Evolutionary conservation across 768 basidiomycete species (phyloP).

Genomic region (Xerocomellus intermedius): DNA sequence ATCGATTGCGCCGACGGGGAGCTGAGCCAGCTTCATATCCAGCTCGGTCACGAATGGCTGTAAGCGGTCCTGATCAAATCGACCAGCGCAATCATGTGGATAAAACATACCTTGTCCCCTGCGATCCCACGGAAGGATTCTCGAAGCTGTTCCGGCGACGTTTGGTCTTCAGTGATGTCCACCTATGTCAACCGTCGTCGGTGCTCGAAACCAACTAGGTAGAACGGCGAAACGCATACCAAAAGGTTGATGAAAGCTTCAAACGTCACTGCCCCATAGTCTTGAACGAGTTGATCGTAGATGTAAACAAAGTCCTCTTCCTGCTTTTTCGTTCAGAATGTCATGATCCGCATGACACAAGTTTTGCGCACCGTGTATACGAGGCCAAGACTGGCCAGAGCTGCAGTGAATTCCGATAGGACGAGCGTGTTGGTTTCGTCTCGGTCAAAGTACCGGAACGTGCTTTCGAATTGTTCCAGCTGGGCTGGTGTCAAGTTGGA

Average conservation of each 20-base stretch:
- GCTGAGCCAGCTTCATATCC: constrained; percentile 80
- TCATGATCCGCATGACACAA: not conserved
- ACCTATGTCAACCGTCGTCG: constrained; percentile 50
- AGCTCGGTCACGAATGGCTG: constrained; percentile 93
- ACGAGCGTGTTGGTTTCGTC: constrained; percentile 89
- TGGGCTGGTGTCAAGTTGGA: constrained; percentile 94
- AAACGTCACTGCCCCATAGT: constrained; percentile 87
- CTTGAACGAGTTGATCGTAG: constrained; percentile 72
- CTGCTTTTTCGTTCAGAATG: constrained; percentile 33
- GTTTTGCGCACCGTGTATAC: constrained; percentile 69
- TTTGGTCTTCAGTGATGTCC: constrained; percentile 94
- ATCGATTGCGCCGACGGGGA: constrained; percentile 72
- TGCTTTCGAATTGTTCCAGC: constrained; percentile 94
- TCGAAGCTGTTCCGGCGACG: constrained; percentile 85
- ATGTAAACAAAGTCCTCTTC: constrained; percentile 87
- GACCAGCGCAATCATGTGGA: not conserved
- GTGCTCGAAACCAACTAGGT: not conserved
- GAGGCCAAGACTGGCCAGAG: constrained; percentile 90
- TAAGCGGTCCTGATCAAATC: constrained; percentile 5
- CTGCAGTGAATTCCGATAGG: constrained; percentile 86
- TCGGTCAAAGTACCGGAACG: constrained; percentile 96
- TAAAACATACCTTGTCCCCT: constrained; percentile 68
- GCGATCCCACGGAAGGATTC: constrained; percentile 94
- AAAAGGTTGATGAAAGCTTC: constrained; percentile 94
- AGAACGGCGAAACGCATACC: constrained; percentile 43